phyloP scores from a whole-genome alignment of 441 rosid genomes.

The Adansonia rubrostipa region DNA sequence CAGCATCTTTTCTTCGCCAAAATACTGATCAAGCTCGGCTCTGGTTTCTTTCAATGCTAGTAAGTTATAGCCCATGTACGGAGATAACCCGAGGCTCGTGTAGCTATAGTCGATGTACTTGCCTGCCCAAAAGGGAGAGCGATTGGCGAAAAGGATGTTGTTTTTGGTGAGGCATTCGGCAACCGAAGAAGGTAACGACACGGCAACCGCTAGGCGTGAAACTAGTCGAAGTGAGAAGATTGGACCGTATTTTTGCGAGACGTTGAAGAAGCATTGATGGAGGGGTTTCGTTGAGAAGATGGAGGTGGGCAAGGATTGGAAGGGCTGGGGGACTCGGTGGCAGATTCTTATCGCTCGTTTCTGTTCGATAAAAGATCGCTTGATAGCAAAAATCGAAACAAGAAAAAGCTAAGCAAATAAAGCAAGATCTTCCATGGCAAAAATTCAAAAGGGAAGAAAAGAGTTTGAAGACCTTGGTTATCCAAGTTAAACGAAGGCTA shows the following conservation, averaged over 20 bases:
- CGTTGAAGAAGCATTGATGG: not conserved
- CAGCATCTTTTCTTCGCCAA: not conserved
- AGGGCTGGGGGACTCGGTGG: not conserved
- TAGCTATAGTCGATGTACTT: not conserved
- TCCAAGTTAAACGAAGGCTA: too few relatives aligned
- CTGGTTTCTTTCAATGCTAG: not conserved
- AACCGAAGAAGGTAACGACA: not conserved
- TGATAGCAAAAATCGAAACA: not conserved
- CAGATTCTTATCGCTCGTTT: not conserved
- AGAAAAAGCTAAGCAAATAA: not conserved
- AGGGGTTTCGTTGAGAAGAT: not conserved
- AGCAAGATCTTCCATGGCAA: not conserved
- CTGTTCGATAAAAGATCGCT: not conserved
- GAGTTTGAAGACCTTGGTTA: not conserved
- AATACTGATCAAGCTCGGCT: not conserved
- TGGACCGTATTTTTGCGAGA: not conserved
- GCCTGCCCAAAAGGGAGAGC: not conserved
- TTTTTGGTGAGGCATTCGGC: not conserved
- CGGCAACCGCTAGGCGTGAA: not conserved
- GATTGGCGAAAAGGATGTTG: not conserved
- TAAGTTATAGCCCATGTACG: not conserved
- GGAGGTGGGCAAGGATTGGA: constrained; percentile 7
- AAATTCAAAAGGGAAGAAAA: not conserved
- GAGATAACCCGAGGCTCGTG: not conserved
- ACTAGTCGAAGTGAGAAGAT: not conserved